A percentile compares a stretch with the other conserved stretches of the same genome.
Conservation (phyloP, 2,329 filamentous ascomycete genomes). For the Colletotrichum salicis region DNA sequence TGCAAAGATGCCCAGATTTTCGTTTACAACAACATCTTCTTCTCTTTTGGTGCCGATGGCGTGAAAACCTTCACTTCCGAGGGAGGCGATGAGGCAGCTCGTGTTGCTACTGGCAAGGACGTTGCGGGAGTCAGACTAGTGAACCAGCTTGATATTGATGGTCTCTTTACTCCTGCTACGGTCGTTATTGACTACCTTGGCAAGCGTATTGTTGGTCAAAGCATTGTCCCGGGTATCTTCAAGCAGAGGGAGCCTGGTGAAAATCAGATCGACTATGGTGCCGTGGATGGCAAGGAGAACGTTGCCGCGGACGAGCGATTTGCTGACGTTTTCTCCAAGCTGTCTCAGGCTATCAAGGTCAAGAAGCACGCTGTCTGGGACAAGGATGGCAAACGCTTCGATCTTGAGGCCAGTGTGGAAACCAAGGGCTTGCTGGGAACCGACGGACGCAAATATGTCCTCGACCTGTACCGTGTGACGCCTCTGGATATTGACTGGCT, state of each 20-base stretch:
- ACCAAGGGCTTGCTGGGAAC: constrained; percentile 98
- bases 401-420: constrained; percentile 94
- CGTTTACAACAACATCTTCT: constrained; percentile 99
- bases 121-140: constrained; percentile 93
- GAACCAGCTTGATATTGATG: constrained; percentile 95
- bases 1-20: constrained; percentile 94
- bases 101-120: constrained; percentile 96
- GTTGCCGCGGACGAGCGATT: constrained; percentile 93
- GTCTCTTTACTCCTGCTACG: constrained; percentile 93
- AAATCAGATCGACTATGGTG: constrained; percentile 98
- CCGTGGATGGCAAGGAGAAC: constrained; percentile 95
- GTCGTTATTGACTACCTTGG: constrained; percentile 97
- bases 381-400: constrained; percentile 89
- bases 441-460: constrained; percentile 95
- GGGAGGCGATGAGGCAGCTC: constrained; percentile 94
- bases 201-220: constrained; percentile 96
- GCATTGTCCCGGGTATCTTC: constrained; percentile 98
- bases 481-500: constrained; percentile 92
- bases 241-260: constrained; percentile 97
- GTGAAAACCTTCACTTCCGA: constrained; percentile 97
- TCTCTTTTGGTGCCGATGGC: constrained; percentile 96
- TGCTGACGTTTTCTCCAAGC: constrained; percentile 83
- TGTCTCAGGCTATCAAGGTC: constrained; percentile 89
- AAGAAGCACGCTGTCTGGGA: constrained; percentile 99
- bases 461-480: constrained; percentile 94